phyloP scores from a whole-genome alignment of 257 asterid genomes.

The Leonotis leonurus region DNA sequence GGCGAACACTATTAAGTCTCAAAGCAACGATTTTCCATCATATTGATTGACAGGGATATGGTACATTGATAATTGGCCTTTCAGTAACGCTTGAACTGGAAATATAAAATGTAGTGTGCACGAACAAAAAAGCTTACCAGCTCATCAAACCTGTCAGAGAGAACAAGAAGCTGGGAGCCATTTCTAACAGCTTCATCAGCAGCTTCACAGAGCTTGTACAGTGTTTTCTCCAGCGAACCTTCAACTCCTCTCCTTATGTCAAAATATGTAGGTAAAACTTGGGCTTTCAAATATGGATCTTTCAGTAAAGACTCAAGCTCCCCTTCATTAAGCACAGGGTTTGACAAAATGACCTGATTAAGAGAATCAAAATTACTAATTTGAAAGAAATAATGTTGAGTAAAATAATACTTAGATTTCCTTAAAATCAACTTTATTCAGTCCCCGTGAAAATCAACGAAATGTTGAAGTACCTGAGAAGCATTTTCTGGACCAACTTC shows the following conservation, averaged over 20 bases:
- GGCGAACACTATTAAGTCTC: background rate
- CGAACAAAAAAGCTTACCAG: constrained; percentile 47
- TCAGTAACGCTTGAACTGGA: constrained; percentile 6
- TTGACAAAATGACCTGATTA: constrained; percentile 71
- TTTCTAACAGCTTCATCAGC: constrained; percentile 99
- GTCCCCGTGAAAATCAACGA: constrained; percentile 14
- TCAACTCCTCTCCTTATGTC: constrained; percentile 83
- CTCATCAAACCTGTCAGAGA: constrained; percentile 92
- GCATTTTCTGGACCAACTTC: constrained; percentile 96
- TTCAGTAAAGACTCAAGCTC: constrained; percentile 85
- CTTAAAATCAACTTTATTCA: background rate
- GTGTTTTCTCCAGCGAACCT: constrained; percentile 72
- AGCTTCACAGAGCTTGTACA: constrained; percentile 87
- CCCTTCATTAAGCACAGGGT: constrained; percentile 91
- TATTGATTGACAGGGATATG: background rate
- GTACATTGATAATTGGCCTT: background rate
- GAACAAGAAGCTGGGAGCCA: constrained; percentile 94
- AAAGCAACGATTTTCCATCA: background rate
- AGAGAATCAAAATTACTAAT: constrained; percentile 3
- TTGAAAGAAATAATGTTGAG: background rate
- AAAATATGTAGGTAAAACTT: constrained; percentile 69
- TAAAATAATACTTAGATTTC: background rate
- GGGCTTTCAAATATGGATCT: constrained; percentile 75
- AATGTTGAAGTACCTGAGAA: constrained; percentile 63
- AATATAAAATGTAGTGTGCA: background rate